Evolutionary conservation across 169 alveolate species (phyloP).

Genomic region (Cryptosporidium viatorum): DNA sequence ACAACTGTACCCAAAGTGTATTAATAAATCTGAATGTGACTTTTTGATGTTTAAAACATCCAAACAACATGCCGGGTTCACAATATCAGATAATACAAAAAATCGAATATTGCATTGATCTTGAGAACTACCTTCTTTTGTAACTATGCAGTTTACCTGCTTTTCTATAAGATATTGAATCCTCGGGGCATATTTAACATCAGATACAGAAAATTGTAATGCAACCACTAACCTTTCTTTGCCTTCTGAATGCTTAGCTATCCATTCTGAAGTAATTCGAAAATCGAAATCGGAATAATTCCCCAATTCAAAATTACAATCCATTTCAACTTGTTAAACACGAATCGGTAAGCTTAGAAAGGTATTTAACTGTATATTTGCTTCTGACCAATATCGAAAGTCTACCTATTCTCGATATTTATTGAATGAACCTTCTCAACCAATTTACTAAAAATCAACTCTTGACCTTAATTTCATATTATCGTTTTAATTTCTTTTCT

Average conservation of each 20-base stretch:
- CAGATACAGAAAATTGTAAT: constrained; percentile 30
- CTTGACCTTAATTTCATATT: background rate
- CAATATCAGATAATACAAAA: constrained; percentile 18
- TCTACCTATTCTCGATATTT: background rate
- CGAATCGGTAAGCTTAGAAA: background rate
- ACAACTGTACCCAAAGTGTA: constrained; percentile 64
- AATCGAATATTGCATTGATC: background rate
- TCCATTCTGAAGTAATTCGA: constrained; percentile 2
- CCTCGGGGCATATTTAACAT: constrained; percentile 58
- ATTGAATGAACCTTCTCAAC: background rate
- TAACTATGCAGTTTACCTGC: background rate
- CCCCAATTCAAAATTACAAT: constrained; percentile 17
- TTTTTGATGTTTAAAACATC: constrained; percentile 40
- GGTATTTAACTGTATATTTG: background rate
- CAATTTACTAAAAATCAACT: background rate
- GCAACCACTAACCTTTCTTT: constrained; percentile 1
- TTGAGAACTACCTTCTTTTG: background rate
- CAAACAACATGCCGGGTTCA: constrained; percentile 54
- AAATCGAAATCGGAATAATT: background rate
- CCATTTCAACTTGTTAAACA: background rate
- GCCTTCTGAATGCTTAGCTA: background rate
- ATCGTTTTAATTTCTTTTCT: background rate
- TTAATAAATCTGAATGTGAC: constrained; percentile 29
- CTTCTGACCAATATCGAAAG: background rate
- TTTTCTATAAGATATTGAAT: constrained; percentile 28